phyloP scores from a whole-genome alignment of 139 green algal species.

The Ettlia oleoabundans region DNA sequence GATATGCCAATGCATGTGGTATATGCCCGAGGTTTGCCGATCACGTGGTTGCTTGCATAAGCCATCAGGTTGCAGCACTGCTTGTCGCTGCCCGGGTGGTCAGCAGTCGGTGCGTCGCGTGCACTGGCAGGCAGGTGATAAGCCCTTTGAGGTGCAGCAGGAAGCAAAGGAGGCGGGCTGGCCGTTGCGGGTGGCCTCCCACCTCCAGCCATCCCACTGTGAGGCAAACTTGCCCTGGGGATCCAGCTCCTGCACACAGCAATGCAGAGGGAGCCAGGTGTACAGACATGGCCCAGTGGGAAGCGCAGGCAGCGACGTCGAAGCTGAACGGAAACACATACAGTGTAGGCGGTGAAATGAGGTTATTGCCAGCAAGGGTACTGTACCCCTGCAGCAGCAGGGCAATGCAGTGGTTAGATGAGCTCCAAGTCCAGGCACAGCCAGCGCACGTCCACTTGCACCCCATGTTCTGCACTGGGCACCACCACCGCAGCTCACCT shows the following conservation, averaged over 20 bases:
- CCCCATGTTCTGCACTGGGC: not conserved
- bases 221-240: slow-evolving; percentile 74
- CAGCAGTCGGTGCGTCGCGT: slow-evolving; percentile 18
- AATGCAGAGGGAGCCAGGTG: not conserved
- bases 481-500: not conserved
- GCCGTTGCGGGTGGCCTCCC: slow-evolving; percentile 51
- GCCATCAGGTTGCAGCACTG: not conserved
- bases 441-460: not conserved
- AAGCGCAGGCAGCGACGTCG: no score
- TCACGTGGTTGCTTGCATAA: not conserved
- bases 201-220: slow-evolving; percentile 64
- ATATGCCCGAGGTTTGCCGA: no score
- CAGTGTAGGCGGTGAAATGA: no score
- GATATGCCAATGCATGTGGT: no score
- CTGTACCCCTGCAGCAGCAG: no score
- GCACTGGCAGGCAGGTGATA: slow-evolving; percentile 54
- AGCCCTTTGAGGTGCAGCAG: slow-evolving; percentile 51
- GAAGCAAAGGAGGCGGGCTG: slow-evolving; percentile 29
- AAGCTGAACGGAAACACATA: no score
- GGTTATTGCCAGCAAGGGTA: no score
- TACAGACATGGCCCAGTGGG: no score
- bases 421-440: not conserved
- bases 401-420: no score
- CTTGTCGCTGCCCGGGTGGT: not conserved
- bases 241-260: slow-evolving; percentile 59